Percentiles rank a stretch among this genome's conserved stretches.
These are phyloP conservation scores for Plasmodium yoelii DNA, from an alignment of 169 alveolate genomes.

Conservation along the genomic window DNA sequence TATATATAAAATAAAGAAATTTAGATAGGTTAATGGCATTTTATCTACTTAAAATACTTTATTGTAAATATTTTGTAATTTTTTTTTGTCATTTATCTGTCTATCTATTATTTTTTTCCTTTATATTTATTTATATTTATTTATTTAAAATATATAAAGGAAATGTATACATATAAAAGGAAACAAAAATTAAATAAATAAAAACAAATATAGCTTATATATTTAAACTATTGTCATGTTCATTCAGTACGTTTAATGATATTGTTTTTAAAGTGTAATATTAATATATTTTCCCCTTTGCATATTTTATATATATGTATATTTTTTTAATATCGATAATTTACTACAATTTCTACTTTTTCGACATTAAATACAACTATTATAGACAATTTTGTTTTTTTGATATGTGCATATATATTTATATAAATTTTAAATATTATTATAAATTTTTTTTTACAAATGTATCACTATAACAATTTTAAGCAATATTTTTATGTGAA, in stretches of 20 bases:
- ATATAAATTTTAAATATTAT: not conserved
- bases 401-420: not conserved
- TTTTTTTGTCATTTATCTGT: constrained; percentile 25
- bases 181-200: not conserved
- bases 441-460: not conserved
- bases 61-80: not conserved
- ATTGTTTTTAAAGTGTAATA: no score
- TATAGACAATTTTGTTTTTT: not conserved
- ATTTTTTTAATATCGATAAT: no score
- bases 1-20: not conserved
- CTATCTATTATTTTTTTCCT: constrained; percentile 10
- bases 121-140: constrained; percentile 14
- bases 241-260: no score
- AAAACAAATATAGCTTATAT: not conserved
- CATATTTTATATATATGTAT: no score
- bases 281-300: no score
- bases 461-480: constrained; percentile 21
- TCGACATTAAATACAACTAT: no score
- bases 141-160: not conserved
- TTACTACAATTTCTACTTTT: no score
- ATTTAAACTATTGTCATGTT: no score
- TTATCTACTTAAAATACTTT: not conserved
- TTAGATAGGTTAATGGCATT: constrained; percentile 7
- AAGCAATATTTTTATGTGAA: not conserved
- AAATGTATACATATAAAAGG: constrained; percentile 10